phyloP scores from a whole-genome alignment of 2,329 filamentous ascomycete genomes.

The Orbilia brochopaga region DNA sequence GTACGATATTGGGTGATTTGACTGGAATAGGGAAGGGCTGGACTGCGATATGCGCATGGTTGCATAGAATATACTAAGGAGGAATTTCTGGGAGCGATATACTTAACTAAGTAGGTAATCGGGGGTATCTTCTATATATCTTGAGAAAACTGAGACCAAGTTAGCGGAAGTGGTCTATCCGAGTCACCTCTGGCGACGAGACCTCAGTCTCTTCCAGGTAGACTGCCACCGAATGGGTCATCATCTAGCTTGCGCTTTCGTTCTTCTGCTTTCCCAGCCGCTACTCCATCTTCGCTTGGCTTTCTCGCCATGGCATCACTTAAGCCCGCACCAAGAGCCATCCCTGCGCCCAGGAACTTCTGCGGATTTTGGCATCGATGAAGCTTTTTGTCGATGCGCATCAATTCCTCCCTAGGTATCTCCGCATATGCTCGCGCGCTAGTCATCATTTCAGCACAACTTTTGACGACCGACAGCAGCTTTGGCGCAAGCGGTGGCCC shows the following conservation, averaged over 20 bases:
- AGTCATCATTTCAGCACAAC: slow-evolving; percentile 42
- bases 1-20: slow-evolving; percentile 24
- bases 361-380: slow-evolving; percentile 53
- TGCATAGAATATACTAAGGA: no score
- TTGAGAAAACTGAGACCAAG: no score
- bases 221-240: slow-evolving; percentile 32
- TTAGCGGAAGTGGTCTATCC: no score
- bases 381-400: slow-evolving; percentile 54
- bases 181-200: no score
- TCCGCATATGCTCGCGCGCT: slow-evolving; percentile 36
- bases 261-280: neutral
- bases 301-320: slow-evolving; percentile 11
- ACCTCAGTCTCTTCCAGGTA: slow-evolving; percentile 12
- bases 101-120: no score
- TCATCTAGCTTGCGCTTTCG: slow-evolving; percentile 28
- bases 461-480: slow-evolving; percentile 11
- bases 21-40: neutral
- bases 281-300: slow-evolving; percentile 1
- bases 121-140: no score
- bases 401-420: slow-evolving; percentile 27
- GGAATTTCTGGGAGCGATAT: no score
- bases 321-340: slow-evolving; percentile 8
- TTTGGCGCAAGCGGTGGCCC: slow-evolving; percentile 27
- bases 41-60: no score
- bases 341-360: slow-evolving; percentile 42